phyloP scores from a whole-genome alignment of 176 grass and related monocot genomes.

The Aegilops umbellulata region DNA sequence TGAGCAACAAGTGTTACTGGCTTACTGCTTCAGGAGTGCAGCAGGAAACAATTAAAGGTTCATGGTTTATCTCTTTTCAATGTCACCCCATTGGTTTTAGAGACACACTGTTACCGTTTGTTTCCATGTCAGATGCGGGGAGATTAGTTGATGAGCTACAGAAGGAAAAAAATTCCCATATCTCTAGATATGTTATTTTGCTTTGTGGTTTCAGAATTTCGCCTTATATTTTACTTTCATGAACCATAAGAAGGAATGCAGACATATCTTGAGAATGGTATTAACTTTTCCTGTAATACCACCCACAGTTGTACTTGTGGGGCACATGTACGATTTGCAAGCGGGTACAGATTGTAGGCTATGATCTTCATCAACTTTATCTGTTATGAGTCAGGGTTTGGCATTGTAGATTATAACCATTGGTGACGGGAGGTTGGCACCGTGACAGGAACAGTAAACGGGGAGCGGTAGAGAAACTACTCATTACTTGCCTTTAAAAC shows the following conservation, averaged over 20 bases:
- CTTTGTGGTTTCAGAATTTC: background rate
- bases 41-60: conserved; percentile 14
- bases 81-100: background rate
- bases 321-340: conserved; percentile 4
- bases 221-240: conserved; percentile 3
- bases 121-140: background rate
- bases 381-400: background rate
- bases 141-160: background rate
- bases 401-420: background rate
- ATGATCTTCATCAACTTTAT: background rate
- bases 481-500: background rate
- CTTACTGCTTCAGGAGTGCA: background rate
- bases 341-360: background rate
- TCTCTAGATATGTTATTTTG: conserved; percentile 18
- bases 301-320: background rate
- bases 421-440: background rate
- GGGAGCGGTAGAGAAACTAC: background rate
- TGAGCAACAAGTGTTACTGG: background rate
- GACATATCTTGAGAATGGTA: background rate
- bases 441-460: background rate
- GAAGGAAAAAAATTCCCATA: background rate
- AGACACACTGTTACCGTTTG: conserved; percentile 3
- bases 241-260: conserved; percentile 15
- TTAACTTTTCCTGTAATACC: background rate
- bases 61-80: conserved; percentile 13